Evolutionary conservation across 257 asterid genomes (phyloP).

Genomic region (Fraxinus excelsior): DNA sequence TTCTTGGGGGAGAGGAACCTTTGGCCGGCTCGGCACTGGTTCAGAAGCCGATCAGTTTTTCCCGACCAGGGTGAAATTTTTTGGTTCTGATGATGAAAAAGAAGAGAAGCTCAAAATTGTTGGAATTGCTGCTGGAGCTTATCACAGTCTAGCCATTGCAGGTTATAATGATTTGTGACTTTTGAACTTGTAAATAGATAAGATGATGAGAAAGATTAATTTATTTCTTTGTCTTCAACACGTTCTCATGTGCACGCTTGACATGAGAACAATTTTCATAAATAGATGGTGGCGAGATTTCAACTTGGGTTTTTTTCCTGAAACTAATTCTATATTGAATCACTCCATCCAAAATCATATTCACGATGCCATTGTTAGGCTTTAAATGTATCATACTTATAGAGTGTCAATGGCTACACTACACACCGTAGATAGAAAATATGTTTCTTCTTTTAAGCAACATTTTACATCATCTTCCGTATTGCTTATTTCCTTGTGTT

Average conservation of each 20-base stretch:
- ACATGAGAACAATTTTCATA: background rate
- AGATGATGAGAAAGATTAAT: background rate
- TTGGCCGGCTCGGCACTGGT: constrained; percentile 86
- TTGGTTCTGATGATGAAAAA: constrained; percentile 43
- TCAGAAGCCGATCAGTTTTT: constrained; percentile 61
- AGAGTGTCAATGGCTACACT: background rate
- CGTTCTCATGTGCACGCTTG: background rate
- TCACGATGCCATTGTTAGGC: background rate
- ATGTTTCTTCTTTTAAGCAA: background rate
- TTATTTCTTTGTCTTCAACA: background rate
- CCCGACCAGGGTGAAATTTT: constrained; percentile 61
- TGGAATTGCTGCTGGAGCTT: constrained; percentile 83
- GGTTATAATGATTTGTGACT: constrained; percentile 36
- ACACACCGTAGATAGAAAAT: background rate
- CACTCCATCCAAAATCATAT: background rate
- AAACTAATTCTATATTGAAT: background rate
- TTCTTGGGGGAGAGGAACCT: constrained; percentile 93
- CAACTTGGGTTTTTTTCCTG: background rate
- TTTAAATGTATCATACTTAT: background rate
- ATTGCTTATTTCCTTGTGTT: constrained; percentile 25
- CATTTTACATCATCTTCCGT: background rate
- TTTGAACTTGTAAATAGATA: background rate
- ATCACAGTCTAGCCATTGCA: constrained; percentile 91
- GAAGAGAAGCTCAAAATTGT: constrained; percentile 59
- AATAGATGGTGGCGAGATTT: background rate